Evolutionary conservation across 1,139 yeast genomes (phyloP).

Genomic region (Suhomyces bribrorum): DNA sequence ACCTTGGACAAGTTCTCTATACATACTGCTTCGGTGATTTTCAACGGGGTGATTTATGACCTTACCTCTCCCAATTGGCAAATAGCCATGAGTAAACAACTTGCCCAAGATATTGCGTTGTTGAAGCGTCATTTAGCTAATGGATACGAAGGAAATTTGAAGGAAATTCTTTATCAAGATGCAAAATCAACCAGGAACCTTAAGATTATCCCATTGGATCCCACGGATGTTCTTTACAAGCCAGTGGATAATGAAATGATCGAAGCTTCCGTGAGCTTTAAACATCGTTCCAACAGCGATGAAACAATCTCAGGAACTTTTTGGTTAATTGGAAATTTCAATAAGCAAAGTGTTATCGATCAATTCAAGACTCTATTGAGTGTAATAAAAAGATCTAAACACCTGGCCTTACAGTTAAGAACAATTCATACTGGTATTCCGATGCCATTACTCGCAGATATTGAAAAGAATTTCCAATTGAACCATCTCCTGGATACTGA

Average conservation of each 20-base stretch:
- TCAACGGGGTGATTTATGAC: slow-evolving; percentile 68
- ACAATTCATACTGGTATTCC: slow-evolving; percentile 30
- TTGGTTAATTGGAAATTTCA: slow-evolving; percentile 61
- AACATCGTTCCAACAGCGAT: slow-evolving; percentile 13
- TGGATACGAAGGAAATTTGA: slow-evolving; percentile 26
- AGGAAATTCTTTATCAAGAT: slow-evolving; percentile 32
- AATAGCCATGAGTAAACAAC: slow-evolving; percentile 38
- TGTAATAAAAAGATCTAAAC: slow-evolving; percentile 25
- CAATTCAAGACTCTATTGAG: slow-evolving; percentile 44
- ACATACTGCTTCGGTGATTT: slow-evolving; percentile 54
- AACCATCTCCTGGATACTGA: slow-evolving; percentile 7
- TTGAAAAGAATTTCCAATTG: slow-evolving; percentile 8
- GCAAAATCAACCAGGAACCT: slow-evolving; percentile 38
- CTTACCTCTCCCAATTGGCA: slow-evolving; percentile 42
- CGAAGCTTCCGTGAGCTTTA: slow-evolving; percentile 20
- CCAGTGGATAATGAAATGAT: slow-evolving; percentile 31
- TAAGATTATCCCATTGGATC: slow-evolving; percentile 36
- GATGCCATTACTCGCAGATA: slow-evolving; percentile 9
- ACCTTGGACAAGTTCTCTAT: slow-evolving; percentile 39
- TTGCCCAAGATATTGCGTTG: slow-evolving; percentile 37
- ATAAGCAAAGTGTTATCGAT: slow-evolving; percentile 28
- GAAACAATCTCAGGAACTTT: slow-evolving; percentile 32
- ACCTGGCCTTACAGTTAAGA: slow-evolving; percentile 39
- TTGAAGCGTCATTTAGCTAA: slow-evolving; percentile 27
- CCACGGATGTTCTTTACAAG: slow-evolving; percentile 37